Conservation (phyloP, 1,139 yeast genomes). For the Tardiomyces blankii region DNA sequence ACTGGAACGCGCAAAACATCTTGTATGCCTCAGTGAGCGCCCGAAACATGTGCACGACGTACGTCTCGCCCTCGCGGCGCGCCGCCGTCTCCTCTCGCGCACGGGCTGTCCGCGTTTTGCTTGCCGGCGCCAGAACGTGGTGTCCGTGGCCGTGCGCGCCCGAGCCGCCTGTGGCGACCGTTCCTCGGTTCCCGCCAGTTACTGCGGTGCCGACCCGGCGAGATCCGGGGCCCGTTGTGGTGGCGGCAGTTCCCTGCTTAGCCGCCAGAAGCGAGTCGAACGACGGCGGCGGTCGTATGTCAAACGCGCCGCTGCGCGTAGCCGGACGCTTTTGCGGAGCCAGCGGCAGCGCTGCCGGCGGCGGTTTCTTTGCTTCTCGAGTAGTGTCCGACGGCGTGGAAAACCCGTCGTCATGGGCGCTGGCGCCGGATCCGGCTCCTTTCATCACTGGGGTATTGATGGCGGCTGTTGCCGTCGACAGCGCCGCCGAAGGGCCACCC, state of each 20-base stretch:
- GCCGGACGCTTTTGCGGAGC: constrained; percentile 18
- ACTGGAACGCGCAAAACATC: constrained; percentile 17
- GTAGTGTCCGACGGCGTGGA: constrained; percentile 9
- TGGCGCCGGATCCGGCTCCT: not conserved
- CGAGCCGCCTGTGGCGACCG: no score
- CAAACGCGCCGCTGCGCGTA: constrained; percentile 7
- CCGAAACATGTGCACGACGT: not conserved
- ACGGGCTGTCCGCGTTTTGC: not conserved
- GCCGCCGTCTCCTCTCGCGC: not conserved
- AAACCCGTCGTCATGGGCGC: constrained; percentile 2
- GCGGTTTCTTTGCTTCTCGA: constrained; percentile 1
- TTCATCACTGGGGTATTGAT: not conserved
- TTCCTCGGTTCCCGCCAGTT: no score
- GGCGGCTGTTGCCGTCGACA: not conserved
- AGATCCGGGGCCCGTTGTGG: no score
- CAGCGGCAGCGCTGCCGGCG: constrained; percentile 9
- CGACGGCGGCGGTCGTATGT: constrained; percentile 1
- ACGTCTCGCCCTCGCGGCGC: not conserved
- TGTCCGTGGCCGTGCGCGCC: not conserved
- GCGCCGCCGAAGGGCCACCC: not conserved
- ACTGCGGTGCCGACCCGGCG: no score
- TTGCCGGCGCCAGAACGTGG: not conserved
- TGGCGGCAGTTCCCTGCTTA: not conserved
- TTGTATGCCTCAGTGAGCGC: not conserved
- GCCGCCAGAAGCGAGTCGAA: not conserved